Evolutionary conservation across 441 rosid species (phyloP).

Genomic region (Omphalea diandra): DNA sequence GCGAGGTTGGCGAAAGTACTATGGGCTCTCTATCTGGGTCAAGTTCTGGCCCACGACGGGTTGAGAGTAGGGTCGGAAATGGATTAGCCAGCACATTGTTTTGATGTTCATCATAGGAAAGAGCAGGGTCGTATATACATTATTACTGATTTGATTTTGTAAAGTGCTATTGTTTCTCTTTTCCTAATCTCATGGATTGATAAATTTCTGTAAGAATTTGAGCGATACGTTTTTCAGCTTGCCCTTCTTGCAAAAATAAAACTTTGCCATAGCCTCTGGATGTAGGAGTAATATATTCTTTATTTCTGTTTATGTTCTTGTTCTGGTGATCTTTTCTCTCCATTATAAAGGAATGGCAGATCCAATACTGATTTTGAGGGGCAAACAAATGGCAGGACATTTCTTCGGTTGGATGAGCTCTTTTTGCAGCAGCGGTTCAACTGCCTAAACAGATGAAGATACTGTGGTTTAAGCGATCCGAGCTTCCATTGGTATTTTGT

Average conservation of each 20-base stretch:
- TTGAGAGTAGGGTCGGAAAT: conserved; percentile 36
- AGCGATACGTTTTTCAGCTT: neutral
- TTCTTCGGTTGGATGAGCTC: no score
- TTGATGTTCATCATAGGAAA: conserved; percentile 21
- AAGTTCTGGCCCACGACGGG: conserved; percentile 27
- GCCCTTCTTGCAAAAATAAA: neutral
- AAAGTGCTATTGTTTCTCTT: conserved; percentile 6
- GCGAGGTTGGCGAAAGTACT: conserved; percentile 68
- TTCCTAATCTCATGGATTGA: conserved; percentile 3
- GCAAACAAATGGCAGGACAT: no score
- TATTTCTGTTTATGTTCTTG: no score
- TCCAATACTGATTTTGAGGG: no score
- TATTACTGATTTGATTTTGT: conserved; percentile 19
- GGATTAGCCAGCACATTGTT: conserved; percentile 33
- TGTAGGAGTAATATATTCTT: neutral
- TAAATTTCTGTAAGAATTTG: conserved; percentile 6
- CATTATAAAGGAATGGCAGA: no score
- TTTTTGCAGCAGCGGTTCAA: no score
- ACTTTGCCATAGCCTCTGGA: neutral
- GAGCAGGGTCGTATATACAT: conserved; percentile 13
- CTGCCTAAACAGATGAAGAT: no score
- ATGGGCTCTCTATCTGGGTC: conserved; percentile 45
- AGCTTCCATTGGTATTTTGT: no score
- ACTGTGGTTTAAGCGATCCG: no score
- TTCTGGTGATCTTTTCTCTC: no score